Evolutionary conservation across 148 eudicot species (phyloP).

Genomic region (Chenopodium album): DNA sequence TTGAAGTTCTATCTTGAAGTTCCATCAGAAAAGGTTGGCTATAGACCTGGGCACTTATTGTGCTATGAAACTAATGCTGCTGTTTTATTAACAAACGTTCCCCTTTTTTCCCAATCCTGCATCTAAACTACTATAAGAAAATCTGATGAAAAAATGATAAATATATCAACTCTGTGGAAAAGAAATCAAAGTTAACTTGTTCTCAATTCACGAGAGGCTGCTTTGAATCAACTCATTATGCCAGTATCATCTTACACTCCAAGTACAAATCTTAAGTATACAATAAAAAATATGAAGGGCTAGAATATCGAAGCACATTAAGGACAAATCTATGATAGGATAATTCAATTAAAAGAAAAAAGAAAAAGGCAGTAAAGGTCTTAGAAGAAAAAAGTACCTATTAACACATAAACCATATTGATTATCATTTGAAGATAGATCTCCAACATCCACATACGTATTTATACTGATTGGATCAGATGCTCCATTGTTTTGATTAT

Average conservation of each 20-base stretch:
- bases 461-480: conserved; percentile 31
- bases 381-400: conserved; percentile 39
- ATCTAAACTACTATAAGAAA: neutral
- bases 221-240: neutral
- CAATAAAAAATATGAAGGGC: neutral
- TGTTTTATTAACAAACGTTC: neutral
- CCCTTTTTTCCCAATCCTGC: neutral
- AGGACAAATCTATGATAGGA: neutral
- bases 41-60: neutral
- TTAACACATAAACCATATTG: conserved; percentile 39
- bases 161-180: neutral
- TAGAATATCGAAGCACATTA: neutral
- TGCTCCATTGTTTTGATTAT: conserved; percentile 36
- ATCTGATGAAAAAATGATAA: neutral
- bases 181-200: neutral
- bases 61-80: neutral
- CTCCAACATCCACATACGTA: conserved; percentile 35
- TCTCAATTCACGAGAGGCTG: conserved; percentile 9
- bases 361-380: neutral
- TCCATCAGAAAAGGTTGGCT: neutral
- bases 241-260: neutral
- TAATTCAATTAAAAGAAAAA: neutral
- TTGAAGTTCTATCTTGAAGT: neutral
- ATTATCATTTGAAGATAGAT: conserved; percentile 36
- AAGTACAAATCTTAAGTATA: conserved; percentile 1